A percentile compares a stretch with the other conserved stretches of the same genome.
phyloP scores from a whole-genome alignment of 2,329 filamentous ascomycete genomes.

The Pleomassaria siparia region DNA sequence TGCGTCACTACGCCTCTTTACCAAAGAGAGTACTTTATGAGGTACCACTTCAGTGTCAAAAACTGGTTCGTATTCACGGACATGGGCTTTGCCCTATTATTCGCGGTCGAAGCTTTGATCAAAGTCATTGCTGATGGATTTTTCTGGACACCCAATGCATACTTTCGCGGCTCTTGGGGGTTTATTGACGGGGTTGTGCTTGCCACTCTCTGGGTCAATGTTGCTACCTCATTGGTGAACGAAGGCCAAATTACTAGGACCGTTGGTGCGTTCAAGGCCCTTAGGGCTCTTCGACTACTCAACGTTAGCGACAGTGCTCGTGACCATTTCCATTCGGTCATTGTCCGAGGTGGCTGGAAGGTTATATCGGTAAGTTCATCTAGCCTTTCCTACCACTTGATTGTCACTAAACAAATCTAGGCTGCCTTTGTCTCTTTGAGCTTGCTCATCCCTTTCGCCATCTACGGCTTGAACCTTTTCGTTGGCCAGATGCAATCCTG shows the following conservation, averaged over 20 bases:
- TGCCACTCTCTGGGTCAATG: slow-evolving; percentile 93
- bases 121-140: slow-evolving; percentile 95
- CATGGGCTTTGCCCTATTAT: slow-evolving; percentile 82
- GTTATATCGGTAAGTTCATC: slow-evolving; percentile 72
- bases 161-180: slow-evolving; percentile 94
- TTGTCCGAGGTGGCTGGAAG: slow-evolving; percentile 93
- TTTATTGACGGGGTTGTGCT: slow-evolving; percentile 92
- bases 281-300: slow-evolving; percentile 84
- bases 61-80: slow-evolving; percentile 98
- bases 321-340: slow-evolving; percentile 94
- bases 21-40: slow-evolving; percentile 80
- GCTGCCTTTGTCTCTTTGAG: slow-evolving; percentile 93
- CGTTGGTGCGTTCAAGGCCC: slow-evolving; percentile 94
- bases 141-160: slow-evolving; percentile 96
- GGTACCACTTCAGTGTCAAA: slow-evolving; percentile 58
- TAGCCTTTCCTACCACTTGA: not conserved
- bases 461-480: slow-evolving; percentile 93
- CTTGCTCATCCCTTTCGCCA: slow-evolving; percentile 91
- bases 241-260: slow-evolving; percentile 85
- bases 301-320: slow-evolving; percentile 96
- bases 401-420: slow-evolving; percentile 31
- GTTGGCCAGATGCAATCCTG: slow-evolving; percentile 77
- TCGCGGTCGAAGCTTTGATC: slow-evolving; percentile 82
- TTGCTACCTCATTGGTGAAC: slow-evolving; percentile 76
- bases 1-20: slow-evolving; percentile 94